Evolutionary conservation across 305 asterid species (phyloP).

Genomic region (Stenogyne calaminthoides): DNA sequence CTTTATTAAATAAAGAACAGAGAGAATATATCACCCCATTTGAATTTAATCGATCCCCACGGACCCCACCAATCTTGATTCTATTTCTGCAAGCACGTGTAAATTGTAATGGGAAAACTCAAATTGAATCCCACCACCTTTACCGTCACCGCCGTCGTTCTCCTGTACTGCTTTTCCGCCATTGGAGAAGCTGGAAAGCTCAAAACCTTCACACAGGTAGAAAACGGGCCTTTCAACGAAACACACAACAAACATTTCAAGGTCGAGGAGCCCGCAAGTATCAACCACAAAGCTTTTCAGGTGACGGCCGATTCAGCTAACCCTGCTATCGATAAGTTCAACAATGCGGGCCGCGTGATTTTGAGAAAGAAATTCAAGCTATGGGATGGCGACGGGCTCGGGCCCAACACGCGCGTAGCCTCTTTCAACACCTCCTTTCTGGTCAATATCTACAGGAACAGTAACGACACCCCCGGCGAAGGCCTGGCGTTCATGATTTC

Average conservation of each 20-base stretch:
- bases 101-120: slow-evolving; percentile 52
- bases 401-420: slow-evolving; percentile 35
- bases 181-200: slow-evolving; percentile 37
- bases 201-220: not conserved
- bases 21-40: too few relatives aligned
- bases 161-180: slow-evolving; percentile 32
- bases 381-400: slow-evolving; percentile 46
- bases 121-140: slow-evolving; percentile 3
- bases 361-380: slow-evolving; percentile 47
- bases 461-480: slow-evolving; percentile 46
- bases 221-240: slow-evolving; percentile 36
- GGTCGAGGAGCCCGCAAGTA: slow-evolving; percentile 35
- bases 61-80: not conserved
- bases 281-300: slow-evolving; percentile 61
- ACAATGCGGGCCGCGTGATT: slow-evolving; percentile 69
- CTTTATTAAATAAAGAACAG: too few relatives aligned
- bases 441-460: slow-evolving; percentile 43
- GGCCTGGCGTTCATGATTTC: slow-evolving; percentile 77
- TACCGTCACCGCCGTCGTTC: slow-evolving; percentile 24
- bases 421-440: slow-evolving; percentile 86
- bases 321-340: too few relatives aligned
- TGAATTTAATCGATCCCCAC: too few relatives aligned
- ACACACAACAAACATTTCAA: slow-evolving; percentile 9
- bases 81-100: not conserved
- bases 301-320: slow-evolving; percentile 65